phyloP scores from a whole-genome alignment of 805 yeast genomes.

The Hanseniaspora lachancei region DNA sequence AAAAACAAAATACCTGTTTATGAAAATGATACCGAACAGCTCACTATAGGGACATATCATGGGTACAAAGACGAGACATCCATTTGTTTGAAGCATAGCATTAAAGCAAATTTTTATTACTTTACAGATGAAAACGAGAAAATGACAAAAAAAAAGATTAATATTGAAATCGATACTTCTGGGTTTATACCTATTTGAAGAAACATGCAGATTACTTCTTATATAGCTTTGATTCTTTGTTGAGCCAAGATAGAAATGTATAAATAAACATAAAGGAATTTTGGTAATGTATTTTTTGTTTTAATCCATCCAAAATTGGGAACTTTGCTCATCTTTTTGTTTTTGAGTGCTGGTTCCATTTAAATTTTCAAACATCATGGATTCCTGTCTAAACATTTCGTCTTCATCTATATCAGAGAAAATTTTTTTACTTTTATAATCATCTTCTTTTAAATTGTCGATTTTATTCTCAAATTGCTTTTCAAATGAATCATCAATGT shows the following conservation, averaged over 20 bases:
- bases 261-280: background rate
- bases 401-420: constrained; percentile 2
- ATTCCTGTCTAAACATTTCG: constrained; percentile 5
- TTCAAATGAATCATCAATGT: background rate
- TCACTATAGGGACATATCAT: constrained; percentile 12
- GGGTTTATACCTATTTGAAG: constrained; percentile 5
- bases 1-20: constrained; percentile 19
- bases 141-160: background rate
- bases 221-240: too few relatives aligned
- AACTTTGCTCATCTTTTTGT: background rate
- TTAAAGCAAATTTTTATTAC: background rate
- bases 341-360: background rate
- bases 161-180: background rate
- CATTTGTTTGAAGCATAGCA: background rate
- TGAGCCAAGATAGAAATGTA: background rate
- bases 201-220: too few relatives aligned
- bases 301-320: background rate
- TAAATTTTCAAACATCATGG: constrained; percentile 3
- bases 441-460: background rate
- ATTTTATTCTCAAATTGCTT: background rate
- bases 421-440: background rate
- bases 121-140: background rate
- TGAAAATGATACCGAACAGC: constrained; percentile 18
- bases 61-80: background rate
- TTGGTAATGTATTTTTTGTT: background rate